phyloP scores from a whole-genome alignment of 129 eudicot species.

The Pseudognaphalium luteoalbum region DNA sequence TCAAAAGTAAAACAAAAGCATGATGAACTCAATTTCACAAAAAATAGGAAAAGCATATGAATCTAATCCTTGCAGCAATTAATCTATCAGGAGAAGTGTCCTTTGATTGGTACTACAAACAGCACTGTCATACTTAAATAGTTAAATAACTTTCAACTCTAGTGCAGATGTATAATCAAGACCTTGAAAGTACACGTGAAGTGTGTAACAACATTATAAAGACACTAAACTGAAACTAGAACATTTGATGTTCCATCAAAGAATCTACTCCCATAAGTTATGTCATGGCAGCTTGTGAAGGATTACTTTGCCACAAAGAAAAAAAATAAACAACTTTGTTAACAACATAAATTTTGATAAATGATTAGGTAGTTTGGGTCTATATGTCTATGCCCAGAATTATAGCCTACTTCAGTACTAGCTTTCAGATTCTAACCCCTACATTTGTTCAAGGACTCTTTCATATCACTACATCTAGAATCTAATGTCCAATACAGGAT shows the following conservation, averaged over 20 bases:
- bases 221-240: background rate
- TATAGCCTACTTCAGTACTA: background rate
- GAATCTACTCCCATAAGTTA: background rate
- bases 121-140: background rate
- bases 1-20: background rate
- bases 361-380: background rate
- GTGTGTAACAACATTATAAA: background rate
- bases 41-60: background rate
- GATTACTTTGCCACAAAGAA: background rate
- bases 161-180: background rate
- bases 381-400: background rate
- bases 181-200: background rate
- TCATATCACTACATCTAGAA: background rate
- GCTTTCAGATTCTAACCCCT: background rate
- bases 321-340: no score
- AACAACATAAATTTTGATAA: background rate
- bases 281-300: background rate
- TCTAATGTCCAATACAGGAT: background rate
- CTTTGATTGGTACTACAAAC: background rate
- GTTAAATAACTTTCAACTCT: background rate
- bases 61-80: background rate
- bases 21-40: background rate
- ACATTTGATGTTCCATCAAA: background rate
- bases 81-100: background rate
- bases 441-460: background rate